Evolutionary conservation across 129 eudicot genomes (phyloP).

Genomic region (Helianthus annuus): DNA sequence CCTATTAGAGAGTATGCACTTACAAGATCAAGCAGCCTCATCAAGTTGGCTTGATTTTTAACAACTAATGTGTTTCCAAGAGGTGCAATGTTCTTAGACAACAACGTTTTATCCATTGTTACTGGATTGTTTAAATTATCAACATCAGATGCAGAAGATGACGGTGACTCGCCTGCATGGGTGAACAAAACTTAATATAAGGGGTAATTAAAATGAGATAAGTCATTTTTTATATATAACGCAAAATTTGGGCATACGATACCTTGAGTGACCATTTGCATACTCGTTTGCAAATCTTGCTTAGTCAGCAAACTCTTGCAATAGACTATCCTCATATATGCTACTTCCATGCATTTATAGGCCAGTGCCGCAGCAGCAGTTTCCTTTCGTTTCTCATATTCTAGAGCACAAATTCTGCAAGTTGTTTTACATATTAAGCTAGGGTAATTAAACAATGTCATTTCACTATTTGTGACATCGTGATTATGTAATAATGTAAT

Average conservation of each 20-base stretch:
- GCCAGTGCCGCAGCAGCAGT: slow-evolving; percentile 82
- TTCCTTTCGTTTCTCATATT: slow-evolving; percentile 65
- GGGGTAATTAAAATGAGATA: not conserved
- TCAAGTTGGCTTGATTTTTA: slow-evolving; percentile 53
- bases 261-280: slow-evolving; percentile 73
- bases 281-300: slow-evolving; percentile 68
- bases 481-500: not conserved
- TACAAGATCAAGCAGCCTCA: slow-evolving; percentile 81
- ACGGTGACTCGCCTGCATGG: slow-evolving; percentile 80
- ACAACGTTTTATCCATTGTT: slow-evolving; percentile 42
- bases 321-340: slow-evolving; percentile 73
- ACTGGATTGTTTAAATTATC: slow-evolving; percentile 70
- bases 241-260: slow-evolving; percentile 40
- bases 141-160: slow-evolving; percentile 93
- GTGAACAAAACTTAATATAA: not conserved
- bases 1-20: slow-evolving; percentile 30
- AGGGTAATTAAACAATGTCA: not conserved
- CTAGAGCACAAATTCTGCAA: slow-evolving; percentile 73
- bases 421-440: not conserved
- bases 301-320: slow-evolving; percentile 49
- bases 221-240: slow-evolving; percentile 6
- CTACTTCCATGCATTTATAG: slow-evolving; percentile 95
- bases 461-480: not conserved
- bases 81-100: slow-evolving; percentile 44
- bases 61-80: slow-evolving; percentile 50